Evolutionary conservation across 345 rosid genomes (phyloP).

Genomic region (Bruguiera sexangula): DNA sequence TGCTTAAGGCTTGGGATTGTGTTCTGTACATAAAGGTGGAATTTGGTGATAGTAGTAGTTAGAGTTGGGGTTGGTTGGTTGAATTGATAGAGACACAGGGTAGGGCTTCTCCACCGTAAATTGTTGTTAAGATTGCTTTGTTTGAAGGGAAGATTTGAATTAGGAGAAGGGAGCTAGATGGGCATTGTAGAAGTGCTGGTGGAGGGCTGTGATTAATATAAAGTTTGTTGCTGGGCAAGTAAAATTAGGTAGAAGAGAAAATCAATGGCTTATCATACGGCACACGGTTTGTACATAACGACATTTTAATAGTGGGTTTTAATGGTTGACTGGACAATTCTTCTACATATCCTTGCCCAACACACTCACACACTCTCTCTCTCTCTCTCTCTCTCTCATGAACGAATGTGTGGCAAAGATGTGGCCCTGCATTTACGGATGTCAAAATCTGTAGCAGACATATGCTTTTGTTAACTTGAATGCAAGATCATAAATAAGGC

Average conservation of each 20-base stretch:
- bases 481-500: not conserved
- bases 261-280: conserved; percentile 12
- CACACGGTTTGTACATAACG: conserved; percentile 39
- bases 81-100: conserved; percentile 22
- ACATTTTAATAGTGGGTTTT: conserved; percentile 19
- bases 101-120: conserved; percentile 19
- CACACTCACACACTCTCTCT: no score
- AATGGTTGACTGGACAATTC: conserved; percentile 36
- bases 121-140: conserved; percentile 12
- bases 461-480: not conserved
- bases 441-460: not conserved
- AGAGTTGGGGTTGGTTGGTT: conserved; percentile 39
- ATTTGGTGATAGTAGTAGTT: conserved; percentile 35
- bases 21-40: conserved; percentile 34
- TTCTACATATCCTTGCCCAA: not conserved
- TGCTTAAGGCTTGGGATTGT: conserved; percentile 41
- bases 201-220: conserved; percentile 18
- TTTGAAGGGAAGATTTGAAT: conserved; percentile 20
- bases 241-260: conserved; percentile 27
- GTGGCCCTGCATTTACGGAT: not conserved
- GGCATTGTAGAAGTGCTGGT: conserved; percentile 10
- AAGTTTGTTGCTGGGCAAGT: conserved; percentile 20
- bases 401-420: no score
- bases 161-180: conserved; percentile 2
- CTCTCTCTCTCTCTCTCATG: not conserved